Base-by-base conservation (phyloP, 306 rosid genomes). In the Astragalus membranaceus region DNA sequence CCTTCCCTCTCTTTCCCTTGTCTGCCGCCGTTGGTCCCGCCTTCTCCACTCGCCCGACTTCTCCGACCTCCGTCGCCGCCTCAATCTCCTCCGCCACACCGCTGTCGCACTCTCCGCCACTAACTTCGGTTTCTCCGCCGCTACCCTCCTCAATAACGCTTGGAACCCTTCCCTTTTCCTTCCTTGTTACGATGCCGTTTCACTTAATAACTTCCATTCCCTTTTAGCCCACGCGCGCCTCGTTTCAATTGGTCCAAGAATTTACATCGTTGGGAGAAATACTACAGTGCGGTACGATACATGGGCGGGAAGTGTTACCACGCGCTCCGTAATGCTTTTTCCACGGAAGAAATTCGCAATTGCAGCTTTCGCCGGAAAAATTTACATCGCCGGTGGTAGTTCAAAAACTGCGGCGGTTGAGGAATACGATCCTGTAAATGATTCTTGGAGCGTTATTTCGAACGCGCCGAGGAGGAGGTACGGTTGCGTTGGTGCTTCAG, bases 401-500 rank as follows among this genome's bases (percentile, higher is more conserved):
- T 47, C 87, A 0, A 68, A 57, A 1, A 57, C 79, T 0, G 13
- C 80, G 0, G 82, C 81, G 0, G 94, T 90, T 33, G 96, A 90
- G 56, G 91, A 85, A 32, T 90, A 85, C 35, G 80, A 82, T 37
- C 94, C 96, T 0, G 66, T 5, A 0, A 20, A 64, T 0, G 84
- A 87, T 36, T 43, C 77, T 0, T 90, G 91, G 96, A 14, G 74
- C 13, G 87, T 87, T 65, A 81, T 85, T 0, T 8, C 80, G 2
- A 58, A 86, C 52, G 86, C 91, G 3, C 73, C 88, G 16, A 73
- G 87, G 47, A 78, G 83, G 39, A 67, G 93, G 2, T 90, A 84
- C 13, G 94, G 96, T 1, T 90, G 96, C 72, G 11, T 90, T n/a
- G 96, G 96, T 8, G 87, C 89, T 0, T 78, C 91, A 0, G 78